These are phyloP conservation scores for Tylopilus subfusipes DNA, from an alignment of 768 basidiomycete species.

Conservation along the genomic window DNA sequence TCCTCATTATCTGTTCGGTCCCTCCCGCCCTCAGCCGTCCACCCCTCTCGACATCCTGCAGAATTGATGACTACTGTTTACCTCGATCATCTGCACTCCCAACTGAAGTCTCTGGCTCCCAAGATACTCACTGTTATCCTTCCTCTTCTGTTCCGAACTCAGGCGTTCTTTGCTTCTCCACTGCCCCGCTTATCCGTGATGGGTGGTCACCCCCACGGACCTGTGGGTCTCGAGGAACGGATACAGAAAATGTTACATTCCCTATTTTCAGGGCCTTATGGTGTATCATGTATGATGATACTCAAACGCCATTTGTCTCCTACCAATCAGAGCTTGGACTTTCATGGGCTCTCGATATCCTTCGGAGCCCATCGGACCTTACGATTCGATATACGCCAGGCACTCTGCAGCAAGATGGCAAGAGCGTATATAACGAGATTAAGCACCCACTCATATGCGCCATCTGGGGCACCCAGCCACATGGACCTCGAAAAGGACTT, in stretches of 20 bases:
- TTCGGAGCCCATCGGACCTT: constrained; percentile 62
- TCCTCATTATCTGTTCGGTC: constrained; percentile 57
- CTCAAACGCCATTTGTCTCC: constrained; percentile 55
- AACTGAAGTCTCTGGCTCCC: constrained; percentile 57
- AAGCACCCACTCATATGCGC: constrained; percentile 49
- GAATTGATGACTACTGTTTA: constrained; percentile 64
- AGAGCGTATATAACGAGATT: constrained; percentile 61
- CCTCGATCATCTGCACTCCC: constrained; percentile 57
- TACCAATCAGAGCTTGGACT: constrained; percentile 18
- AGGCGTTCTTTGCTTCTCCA: constrained; percentile 61
- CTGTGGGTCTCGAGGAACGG: constrained; percentile 45
- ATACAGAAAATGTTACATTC: constrained; percentile 54
- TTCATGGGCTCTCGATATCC: constrained; percentile 38
- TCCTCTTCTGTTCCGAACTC: constrained; percentile 69
- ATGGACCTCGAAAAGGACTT: constrained; percentile 60
- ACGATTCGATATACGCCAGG: constrained; percentile 59
- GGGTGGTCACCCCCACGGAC: constrained; percentile 32
- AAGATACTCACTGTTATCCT: constrained; percentile 52
- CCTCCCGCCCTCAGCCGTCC: constrained; percentile 33
- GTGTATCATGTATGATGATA: constrained; percentile 60
- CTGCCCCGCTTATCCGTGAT: constrained; percentile 65
- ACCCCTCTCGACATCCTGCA: constrained; percentile 45
- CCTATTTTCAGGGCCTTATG: constrained; percentile 63
- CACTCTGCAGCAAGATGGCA: constrained; percentile 58
- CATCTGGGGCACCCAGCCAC: constrained; percentile 56